Evolutionary conservation across 2,329 filamentous ascomycete species (phyloP).

Genomic region (Davidsoniella virescens): DNA sequence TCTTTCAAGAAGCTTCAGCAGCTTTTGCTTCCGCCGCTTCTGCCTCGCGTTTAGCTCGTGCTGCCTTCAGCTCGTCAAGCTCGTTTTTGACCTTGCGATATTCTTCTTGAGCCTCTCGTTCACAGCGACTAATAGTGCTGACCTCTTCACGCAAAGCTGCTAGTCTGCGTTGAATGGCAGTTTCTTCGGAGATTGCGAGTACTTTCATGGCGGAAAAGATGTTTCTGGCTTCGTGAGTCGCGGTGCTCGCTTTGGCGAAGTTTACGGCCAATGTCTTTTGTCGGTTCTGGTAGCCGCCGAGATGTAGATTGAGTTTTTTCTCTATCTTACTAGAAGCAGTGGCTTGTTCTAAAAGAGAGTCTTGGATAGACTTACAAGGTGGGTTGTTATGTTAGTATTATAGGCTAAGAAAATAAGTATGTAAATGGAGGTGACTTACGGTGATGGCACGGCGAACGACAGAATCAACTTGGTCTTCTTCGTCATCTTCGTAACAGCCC

Average conservation of each 20-base stretch:
- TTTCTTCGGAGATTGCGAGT: conserved; percentile 64
- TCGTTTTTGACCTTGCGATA: conserved; percentile 68
- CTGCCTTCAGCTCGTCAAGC: conserved; percentile 40
- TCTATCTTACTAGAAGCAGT: conserved; percentile 75
- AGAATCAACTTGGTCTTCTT: conserved; percentile 49
- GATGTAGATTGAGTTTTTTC: conserved; percentile 76
- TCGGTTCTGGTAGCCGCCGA: conserved; percentile 81
- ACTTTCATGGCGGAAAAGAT: conserved; percentile 61
- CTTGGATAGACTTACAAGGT: conserved; percentile 44
- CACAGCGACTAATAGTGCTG: conserved; percentile 58
- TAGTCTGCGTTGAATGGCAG: conserved; percentile 54
- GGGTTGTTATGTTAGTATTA: conserved; percentile 4
- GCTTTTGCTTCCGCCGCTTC: too few relatives aligned
- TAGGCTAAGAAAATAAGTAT: neutral
- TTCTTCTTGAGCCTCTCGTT: conserved; percentile 78
- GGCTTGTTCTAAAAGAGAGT: conserved; percentile 55
- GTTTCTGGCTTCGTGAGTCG: conserved; percentile 54
- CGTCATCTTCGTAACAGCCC: conserved; percentile 62
- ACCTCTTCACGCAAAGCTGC: conserved; percentile 71
- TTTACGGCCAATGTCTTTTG: conserved; percentile 67
- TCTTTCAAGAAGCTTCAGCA: neutral
- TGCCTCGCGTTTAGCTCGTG: neutral
- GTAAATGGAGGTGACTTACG: conserved; percentile 27
- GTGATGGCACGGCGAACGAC: conserved; percentile 59
- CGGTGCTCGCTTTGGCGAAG: conserved; percentile 56